Conservation (phyloP, 139 green algal species). For the Eudorina sp. region DNA sequence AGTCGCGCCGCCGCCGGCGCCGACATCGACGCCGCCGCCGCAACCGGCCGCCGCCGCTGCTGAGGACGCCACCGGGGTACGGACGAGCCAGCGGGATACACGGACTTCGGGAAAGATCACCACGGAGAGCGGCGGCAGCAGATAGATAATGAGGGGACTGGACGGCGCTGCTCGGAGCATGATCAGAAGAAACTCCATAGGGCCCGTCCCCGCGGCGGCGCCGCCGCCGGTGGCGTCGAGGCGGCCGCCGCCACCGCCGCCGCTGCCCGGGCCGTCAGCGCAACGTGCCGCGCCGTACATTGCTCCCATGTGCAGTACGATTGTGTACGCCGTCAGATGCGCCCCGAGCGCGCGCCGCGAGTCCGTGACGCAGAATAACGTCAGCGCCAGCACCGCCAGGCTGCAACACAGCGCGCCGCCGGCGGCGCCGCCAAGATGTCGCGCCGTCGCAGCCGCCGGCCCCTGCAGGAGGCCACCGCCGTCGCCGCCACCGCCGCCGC, state of each 20-base stretch:
- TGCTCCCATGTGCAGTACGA: neutral
- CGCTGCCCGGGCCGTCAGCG: neutral
- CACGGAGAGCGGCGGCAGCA: neutral
- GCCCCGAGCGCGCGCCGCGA: neutral
- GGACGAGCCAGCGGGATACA: neutral
- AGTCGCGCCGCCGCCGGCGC: too few species aligned
- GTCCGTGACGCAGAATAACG: neutral
- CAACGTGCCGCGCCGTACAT: neutral
- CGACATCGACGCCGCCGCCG: too few species aligned
- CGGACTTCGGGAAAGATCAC: neutral
- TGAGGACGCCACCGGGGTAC: too few species aligned
- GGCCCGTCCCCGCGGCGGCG: neutral
- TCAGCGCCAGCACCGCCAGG: neutral
- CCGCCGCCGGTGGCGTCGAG: neutral
- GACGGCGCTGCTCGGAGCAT: neutral
- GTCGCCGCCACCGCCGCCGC: too few species aligned
- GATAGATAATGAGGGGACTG: neutral
- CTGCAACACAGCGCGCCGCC: neutral
- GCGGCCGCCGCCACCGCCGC: too few species aligned
- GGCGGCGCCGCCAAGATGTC: neutral
- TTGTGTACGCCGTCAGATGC: neutral
- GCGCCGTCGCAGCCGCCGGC: too few species aligned
- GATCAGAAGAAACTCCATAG: neutral
- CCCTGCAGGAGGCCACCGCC: too few species aligned
- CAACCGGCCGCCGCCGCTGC: too few species aligned